Base-by-base conservation (phyloP, 257 asterid species). In the Misopates orontium region DNA sequence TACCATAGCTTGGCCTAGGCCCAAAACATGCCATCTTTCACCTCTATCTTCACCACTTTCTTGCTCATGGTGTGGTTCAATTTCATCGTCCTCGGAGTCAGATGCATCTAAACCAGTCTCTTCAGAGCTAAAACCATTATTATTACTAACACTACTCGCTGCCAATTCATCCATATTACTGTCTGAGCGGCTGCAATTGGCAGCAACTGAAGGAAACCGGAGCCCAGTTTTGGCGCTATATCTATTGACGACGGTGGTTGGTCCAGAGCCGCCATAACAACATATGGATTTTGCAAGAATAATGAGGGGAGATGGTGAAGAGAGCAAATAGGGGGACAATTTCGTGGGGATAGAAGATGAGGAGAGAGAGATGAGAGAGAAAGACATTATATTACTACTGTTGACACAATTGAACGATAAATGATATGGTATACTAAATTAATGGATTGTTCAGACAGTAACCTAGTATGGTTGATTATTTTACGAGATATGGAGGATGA, bases 1-100 rank as follows among this genome's bases (percentile, higher is more conserved):
- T 82, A 93, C 99, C 99, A 93, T 93, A 67, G 99, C 99, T 81
- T 93, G 99, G 68, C 97, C 99, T 51, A 93, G 97, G 17, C 99
- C 99, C 79, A 93, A 77, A 36, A 88, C 96, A 60, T 90, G 91
- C 96, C 95, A 93, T 74, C 76, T 78, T 8, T 86, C 89, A n/a
- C 19, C 55, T 19, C 22, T 47, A 36, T 25, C 21, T 48, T 66
- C 70, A 32, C 60, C 64, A 51, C 12, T 40, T 22, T 48, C 66
- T 15, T 62, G 62, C 10, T 67, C 56, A n/a, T 59, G 80, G 22
- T 28, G 70, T 60, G 64, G 25, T 5, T 14, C 62, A 16, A 57
- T 9, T 18, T 86, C 87, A 45, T 65, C 83, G 60, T 80, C 88
- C 25, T 85, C 87, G 39, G 79, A 73, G 55, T 69, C 87, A 71